Base-by-base conservation (phyloP, 805 yeast genomes). In the Sungouiella thailandica region DNA sequence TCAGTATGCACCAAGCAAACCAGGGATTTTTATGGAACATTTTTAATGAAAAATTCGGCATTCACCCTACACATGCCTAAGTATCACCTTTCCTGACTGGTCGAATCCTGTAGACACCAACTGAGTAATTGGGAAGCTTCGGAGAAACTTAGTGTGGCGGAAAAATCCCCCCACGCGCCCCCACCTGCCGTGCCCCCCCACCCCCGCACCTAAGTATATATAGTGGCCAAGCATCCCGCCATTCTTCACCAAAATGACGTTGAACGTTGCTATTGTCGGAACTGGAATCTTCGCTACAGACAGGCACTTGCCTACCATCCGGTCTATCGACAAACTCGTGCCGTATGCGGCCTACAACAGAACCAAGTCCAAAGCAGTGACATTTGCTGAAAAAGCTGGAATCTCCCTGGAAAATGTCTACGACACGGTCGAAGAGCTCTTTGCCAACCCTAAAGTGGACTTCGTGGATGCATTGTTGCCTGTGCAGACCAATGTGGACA, bases 261-360 rank as follows among this genome's bases (percentile, higher is more conserved):
- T 74, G 29, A 80, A 75, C 53, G 74, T 80, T 32, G 87, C 83
- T 34, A 64, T 83, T 29, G 73, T 83, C 36, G 93, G 93, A 35
- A 83, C 93, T 3, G 93, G 93, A 48, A 85, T 90, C 50, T 90
- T 90, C 55, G 97, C 97, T 41, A 75, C 76, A 18, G 85, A 82
- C 43, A 69, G 74, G 36, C 97, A 90, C 56, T 70, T 85, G 44
- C 97, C 97, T 26, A 75, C 83, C 18, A 60, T 78, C 31, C 62
- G 76, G 49, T 63, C 72, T 31, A 56, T 70, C 29, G 67, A 74
- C 2, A 65, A 65, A 19, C 73, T 83, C 48, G 64, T 69, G 30
- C 78, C 86, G 5, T 65, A 59, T 28, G 85, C 89, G 7, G 85
- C 87, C 36, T 85, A 70, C 65, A 90, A 89, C 69, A 75, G 97